Evolutionary conservation across 495 filamentous ascomycete genomes (phyloP).

Genomic region (Cladorrhinum samala): DNA sequence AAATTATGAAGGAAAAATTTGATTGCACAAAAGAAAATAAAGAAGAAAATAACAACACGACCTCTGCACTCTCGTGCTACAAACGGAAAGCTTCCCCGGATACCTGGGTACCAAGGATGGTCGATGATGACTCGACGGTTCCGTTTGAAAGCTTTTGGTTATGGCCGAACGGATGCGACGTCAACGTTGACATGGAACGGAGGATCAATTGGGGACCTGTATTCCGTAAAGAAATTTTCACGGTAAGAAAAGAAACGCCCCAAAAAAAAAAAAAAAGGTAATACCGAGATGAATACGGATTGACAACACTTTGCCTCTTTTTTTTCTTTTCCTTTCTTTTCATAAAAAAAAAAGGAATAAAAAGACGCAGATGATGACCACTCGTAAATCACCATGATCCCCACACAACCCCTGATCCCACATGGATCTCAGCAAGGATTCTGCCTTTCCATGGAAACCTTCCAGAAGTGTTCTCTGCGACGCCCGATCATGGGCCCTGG

Average conservation of each 20-base stretch:
- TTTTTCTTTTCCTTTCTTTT: not conserved
- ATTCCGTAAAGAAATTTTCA: not conserved
- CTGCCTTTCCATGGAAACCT: not conserved
- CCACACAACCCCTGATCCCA: too few species aligned
- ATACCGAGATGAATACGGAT: too few species aligned
- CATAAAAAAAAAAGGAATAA: not conserved
- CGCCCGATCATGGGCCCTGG: not conserved
- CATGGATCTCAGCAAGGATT: too few species aligned
- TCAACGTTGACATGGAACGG: not conserved
- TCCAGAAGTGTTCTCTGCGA: not conserved
- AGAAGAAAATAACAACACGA: too few species aligned
- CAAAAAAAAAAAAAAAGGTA: too few species aligned
- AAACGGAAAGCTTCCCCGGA: not conserved
- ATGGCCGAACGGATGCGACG: not conserved
- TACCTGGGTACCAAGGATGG: not conserved
- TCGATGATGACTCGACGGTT: not conserved
- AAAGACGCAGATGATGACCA: not conserved
- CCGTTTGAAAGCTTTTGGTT: not conserved
- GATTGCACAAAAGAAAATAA: too few species aligned
- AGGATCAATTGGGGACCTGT: not conserved
- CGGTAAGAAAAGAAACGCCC: too few species aligned
- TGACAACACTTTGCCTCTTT: too few species aligned
- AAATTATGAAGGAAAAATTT: too few species aligned
- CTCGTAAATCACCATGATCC: too few species aligned
- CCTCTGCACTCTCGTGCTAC: too few species aligned